A percentile compares a stretch with the other conserved stretches of the same genome.
phyloP scores from a whole-genome alignment of 768 basidiomycete genomes.

The Grammothele lineata region DNA sequence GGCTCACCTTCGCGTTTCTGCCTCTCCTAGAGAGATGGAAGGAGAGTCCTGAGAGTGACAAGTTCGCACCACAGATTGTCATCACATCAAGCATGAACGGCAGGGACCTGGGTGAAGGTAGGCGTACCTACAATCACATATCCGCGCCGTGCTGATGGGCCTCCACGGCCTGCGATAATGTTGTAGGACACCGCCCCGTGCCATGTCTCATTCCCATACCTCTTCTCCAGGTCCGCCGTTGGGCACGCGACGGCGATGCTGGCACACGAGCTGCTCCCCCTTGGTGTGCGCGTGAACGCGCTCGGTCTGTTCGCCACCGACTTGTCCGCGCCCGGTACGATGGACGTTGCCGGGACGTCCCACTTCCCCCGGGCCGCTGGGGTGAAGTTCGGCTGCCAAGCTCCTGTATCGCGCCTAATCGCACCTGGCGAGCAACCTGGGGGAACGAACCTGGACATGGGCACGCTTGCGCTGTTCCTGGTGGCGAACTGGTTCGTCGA shows the following conservation, averaged over 20 bases:
- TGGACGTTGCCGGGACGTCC: constrained; percentile 24
- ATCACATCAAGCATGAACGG: constrained; percentile 52
- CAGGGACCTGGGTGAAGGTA: constrained; percentile 38
- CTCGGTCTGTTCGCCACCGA: constrained; percentile 34
- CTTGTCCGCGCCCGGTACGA: constrained; percentile 23
- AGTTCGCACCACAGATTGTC: constrained; percentile 43
- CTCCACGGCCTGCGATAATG: background rate
- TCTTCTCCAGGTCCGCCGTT: constrained; percentile 44
- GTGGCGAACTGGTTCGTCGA: constrained; percentile 46
- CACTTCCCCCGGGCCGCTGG: constrained; percentile 5
- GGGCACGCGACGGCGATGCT: constrained; percentile 43
- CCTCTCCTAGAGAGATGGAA: constrained; percentile 48
- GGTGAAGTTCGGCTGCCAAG: constrained; percentile 25
- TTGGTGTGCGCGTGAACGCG: constrained; percentile 45
- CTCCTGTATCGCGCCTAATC: constrained; percentile 29
- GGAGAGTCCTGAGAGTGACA: constrained; percentile 24
- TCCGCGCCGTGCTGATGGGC: too few species aligned
- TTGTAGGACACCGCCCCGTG: constrained; percentile 36
- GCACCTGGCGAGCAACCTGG: constrained; percentile 13
- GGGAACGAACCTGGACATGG: constrained; percentile 41
- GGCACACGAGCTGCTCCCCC: constrained; percentile 43
- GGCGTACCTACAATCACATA: too few species aligned
- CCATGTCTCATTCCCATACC: constrained; percentile 40
- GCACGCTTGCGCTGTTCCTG: constrained; percentile 38
- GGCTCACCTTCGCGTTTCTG: constrained; percentile 52